A percentile compares a stretch with the other conserved stretches of the same genome.
Evolutionary conservation across 139 green algal species (phyloP).

Genomic region (Mesostigma viride): DNA sequence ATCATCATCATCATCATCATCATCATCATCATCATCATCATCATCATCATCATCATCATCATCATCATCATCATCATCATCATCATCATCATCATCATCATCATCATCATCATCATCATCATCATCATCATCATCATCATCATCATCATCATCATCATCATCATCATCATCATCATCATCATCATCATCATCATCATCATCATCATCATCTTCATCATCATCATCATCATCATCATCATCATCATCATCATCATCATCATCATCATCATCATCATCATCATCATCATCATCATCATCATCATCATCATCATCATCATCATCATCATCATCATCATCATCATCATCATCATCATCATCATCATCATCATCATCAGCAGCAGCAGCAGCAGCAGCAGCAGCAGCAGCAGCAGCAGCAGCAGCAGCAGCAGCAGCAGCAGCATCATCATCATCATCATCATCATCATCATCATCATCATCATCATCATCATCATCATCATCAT

Average conservation of each 20-base stretch:
- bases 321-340: too few relatives aligned
- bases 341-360: too few relatives aligned
- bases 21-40: conserved; percentile 2
- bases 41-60: background rate
- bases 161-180: too few relatives aligned
- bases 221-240: background rate
- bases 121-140: background rate
- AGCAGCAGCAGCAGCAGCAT: too few relatives aligned
- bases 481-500: background rate
- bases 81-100: background rate
- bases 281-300: background rate
- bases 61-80: background rate
- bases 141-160: too few relatives aligned
- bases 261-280: background rate
- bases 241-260: background rate
- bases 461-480: too few relatives aligned
- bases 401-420: too few relatives aligned
- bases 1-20: conserved; percentile 4
- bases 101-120: background rate
- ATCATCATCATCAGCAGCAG: too few relatives aligned
- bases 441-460: too few relatives aligned
- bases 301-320: background rate
- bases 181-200: background rate
- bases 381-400: too few relatives aligned
- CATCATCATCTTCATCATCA: background rate